phyloP scores from a whole-genome alignment of 805 yeast species.

The Metschnikowia proteae region DNA sequence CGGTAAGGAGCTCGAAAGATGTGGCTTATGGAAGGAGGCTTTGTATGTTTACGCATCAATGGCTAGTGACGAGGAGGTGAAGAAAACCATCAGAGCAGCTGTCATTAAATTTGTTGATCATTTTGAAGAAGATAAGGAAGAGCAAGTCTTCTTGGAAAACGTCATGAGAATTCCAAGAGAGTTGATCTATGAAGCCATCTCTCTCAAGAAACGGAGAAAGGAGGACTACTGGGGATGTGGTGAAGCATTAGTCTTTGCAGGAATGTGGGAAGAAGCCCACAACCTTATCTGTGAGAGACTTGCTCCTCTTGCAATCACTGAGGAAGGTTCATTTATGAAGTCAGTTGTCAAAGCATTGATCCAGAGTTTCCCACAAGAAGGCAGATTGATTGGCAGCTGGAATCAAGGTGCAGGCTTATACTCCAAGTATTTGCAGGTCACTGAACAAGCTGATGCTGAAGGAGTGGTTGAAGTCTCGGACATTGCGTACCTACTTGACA shows the following conservation, averaged over 20 bases:
- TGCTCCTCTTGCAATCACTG: conserved; percentile 69
- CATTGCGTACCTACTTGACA: conserved; percentile 41
- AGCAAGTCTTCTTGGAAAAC: conserved; percentile 35
- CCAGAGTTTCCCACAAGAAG: conserved; percentile 40
- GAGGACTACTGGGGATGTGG: conserved; percentile 60
- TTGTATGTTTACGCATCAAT: conserved; percentile 62
- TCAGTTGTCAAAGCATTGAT: conserved; percentile 39
- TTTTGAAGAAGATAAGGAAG: conserved; percentile 19
- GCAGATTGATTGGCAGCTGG: conserved; percentile 46
- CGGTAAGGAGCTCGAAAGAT: conserved; percentile 46
- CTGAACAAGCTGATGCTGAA: conserved; percentile 13
- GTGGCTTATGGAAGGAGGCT: conserved; percentile 55
- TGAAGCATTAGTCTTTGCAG: conserved; percentile 58
- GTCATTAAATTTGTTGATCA: conserved; percentile 33
- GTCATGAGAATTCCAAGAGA: conserved; percentile 46
- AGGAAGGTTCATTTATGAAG: conserved; percentile 36
- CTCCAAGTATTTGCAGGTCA: conserved; percentile 43
- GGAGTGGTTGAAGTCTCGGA: conserved; percentile 12
- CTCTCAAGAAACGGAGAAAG: conserved; percentile 47
- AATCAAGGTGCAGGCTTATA: conserved; percentile 57
- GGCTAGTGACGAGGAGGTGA: conserved; percentile 42
- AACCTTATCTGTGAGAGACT: conserved; percentile 48
- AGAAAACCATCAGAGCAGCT: conserved; percentile 35
- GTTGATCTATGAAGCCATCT: conserved; percentile 54
- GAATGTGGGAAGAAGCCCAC: conserved; percentile 61